These are phyloP conservation scores for Elaeis guineensis DNA, from an alignment of 176 grass and related monocot genomes.

Conservation along the genomic window DNA sequence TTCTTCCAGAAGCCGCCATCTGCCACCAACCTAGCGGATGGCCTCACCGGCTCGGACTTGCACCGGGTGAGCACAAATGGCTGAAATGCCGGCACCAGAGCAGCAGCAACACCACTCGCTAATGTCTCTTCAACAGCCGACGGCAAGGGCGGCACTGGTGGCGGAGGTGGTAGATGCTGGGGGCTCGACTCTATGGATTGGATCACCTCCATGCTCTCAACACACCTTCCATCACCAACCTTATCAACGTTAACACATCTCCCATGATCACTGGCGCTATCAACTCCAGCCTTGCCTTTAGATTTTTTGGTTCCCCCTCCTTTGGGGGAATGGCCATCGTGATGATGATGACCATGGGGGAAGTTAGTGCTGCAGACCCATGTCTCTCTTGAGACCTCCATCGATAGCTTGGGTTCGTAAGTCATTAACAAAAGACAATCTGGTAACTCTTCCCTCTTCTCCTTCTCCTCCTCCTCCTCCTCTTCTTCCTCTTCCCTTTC, in stretches of 20 bases:
- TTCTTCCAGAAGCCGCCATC: constrained; percentile 97
- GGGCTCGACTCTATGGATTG: not conserved
- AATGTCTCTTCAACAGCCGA: constrained; percentile 38
- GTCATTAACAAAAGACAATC: constrained; percentile 96
- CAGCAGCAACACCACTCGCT: constrained; percentile 17
- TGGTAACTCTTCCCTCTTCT: constrained; percentile 35
- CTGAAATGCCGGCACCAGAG: constrained; percentile 26
- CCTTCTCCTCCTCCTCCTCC: constrained; percentile 24
- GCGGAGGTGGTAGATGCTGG: not conserved
- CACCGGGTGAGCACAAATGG: constrained; percentile 84
- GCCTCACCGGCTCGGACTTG: constrained; percentile 82
- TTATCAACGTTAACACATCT: too few species aligned
- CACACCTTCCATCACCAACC: not conserved
- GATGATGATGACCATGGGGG: constrained; percentile 54
- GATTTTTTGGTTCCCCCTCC: too few species aligned
- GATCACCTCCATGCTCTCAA: not conserved
- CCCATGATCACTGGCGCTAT: constrained; percentile 1
- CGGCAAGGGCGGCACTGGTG: not conserved
- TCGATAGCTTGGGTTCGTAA: constrained; percentile 95
- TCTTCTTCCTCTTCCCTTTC: constrained; percentile 19
- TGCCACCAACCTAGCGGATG: constrained; percentile 43
- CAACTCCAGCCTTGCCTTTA: too few species aligned
- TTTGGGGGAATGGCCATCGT: constrained; percentile 24
- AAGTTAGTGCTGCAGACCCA: constrained; percentile 92
- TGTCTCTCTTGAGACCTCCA: constrained; percentile 96